Conservation (phyloP, 1,284 basidiomycete species). For the Polyporus tsugae region DNA sequence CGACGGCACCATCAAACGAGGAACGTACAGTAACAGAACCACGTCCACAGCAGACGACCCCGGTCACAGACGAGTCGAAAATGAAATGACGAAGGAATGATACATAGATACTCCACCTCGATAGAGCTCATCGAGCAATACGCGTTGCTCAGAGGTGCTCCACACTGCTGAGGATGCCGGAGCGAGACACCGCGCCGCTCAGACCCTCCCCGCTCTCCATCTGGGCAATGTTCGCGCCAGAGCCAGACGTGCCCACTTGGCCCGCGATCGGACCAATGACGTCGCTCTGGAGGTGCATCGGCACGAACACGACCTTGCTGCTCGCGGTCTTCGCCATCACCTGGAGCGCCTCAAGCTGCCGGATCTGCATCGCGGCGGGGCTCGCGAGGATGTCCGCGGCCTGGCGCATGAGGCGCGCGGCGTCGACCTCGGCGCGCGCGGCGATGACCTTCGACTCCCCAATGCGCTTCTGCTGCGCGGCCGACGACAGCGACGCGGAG, state of each 20-base stretch:
- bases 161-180: slow-evolving; percentile 62
- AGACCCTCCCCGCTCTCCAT: slow-evolving; percentile 55
- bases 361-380: slow-evolving; percentile 97
- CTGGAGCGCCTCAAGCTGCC: slow-evolving; percentile 91
- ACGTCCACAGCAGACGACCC: background rate
- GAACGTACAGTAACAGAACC: background rate
- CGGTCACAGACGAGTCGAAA: background rate
- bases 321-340: slow-evolving; percentile 75
- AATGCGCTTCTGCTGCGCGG: slow-evolving; percentile 94
- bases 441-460: slow-evolving; percentile 97
- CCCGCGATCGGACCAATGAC: slow-evolving; percentile 58
- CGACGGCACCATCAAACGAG: background rate
- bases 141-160: slow-evolving; percentile 38
- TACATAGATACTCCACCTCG: background rate
- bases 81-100: background rate
- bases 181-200: slow-evolving; percentile 53
- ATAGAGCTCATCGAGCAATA: background rate
- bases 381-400: slow-evolving; percentile 92
- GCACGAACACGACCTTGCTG: slow-evolving; percentile 93
- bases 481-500: slow-evolving; percentile 91
- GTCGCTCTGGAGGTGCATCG: slow-evolving; percentile 89
- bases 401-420: slow-evolving; percentile 93
- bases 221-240: slow-evolving; percentile 40
- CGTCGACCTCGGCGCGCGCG: slow-evolving; percentile 94
- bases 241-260: slow-evolving; percentile 42